These are phyloP conservation scores for Bipolaris zeicola DNA, from an alignment of 2,329 filamentous ascomycete genomes.

Conservation along the genomic window DNA sequence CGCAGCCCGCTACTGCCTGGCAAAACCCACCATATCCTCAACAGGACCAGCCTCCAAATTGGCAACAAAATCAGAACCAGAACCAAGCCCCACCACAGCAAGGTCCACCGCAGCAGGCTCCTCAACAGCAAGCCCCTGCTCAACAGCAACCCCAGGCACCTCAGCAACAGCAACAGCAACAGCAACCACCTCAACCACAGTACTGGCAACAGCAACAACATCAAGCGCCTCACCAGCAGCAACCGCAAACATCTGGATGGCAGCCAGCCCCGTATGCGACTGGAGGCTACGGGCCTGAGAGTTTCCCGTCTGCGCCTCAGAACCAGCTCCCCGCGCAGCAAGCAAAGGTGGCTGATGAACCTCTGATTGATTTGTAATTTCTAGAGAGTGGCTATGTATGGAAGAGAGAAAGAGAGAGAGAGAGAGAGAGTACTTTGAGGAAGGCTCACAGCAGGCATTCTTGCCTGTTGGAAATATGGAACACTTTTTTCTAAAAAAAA, in stretches of 20 bases:
- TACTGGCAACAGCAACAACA: slow-evolving; percentile 31
- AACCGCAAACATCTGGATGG: slow-evolving; percentile 38
- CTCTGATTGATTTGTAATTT: slow-evolving; percentile 74
- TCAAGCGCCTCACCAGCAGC: slow-evolving; percentile 43
- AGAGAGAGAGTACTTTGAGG: too few species aligned
- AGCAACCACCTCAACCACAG: slow-evolving; percentile 11
- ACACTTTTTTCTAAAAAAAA: too few species aligned
- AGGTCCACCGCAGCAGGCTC: slow-evolving; percentile 21
- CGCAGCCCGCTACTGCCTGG: slow-evolving; percentile 36
- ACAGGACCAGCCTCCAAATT: slow-evolving; percentile 36
- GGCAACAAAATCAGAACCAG: slow-evolving; percentile 20
- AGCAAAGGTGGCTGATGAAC: slow-evolving; percentile 71
- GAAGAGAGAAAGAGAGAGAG: too few species aligned
- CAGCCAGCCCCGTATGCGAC: slow-evolving; percentile 48
- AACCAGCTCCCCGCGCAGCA: slow-evolving; percentile 56
- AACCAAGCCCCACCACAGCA: slow-evolving; percentile 18
- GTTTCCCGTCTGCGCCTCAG: slow-evolving; percentile 70
- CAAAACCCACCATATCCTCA: slow-evolving; percentile 42
- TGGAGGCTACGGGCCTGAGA: slow-evolving; percentile 50
- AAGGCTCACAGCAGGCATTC: too few species aligned
- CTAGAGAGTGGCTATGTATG: not conserved
- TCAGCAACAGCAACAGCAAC: slow-evolving; percentile 28
- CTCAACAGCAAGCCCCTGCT: slow-evolving; percentile 23
- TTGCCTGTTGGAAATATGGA: too few species aligned
- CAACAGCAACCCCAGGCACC: slow-evolving; percentile 27